Conservation (phyloP, 768 basidiomycete genomes). For the Strobilomyces dryophilus region DNA sequence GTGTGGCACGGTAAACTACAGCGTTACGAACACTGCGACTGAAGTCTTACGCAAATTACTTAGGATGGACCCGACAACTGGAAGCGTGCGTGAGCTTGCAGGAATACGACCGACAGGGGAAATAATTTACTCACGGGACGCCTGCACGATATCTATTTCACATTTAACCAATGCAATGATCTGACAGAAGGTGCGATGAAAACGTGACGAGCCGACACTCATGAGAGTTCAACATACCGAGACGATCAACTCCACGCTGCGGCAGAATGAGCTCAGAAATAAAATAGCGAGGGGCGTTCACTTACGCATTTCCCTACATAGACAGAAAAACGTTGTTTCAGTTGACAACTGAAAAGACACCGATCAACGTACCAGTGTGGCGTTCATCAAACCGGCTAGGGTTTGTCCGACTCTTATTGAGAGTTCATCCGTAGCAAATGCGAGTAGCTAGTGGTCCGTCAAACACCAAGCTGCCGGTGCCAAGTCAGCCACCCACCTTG, state of each 20-base stretch:
- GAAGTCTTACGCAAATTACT: conserved; percentile 59
- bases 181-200: conserved; percentile 30
- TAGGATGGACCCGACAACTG: conserved; percentile 80
- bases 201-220: not conserved
- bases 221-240: conserved; percentile 43
- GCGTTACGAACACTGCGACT: not conserved
- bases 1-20: not conserved
- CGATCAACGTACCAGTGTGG: conserved; percentile 58
- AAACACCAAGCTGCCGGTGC: not conserved
- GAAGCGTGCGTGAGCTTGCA: not conserved
- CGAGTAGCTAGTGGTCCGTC: conserved; percentile 49
- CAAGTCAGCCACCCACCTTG: conserved; percentile 41
- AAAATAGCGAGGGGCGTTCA: not conserved
- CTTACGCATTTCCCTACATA: conserved; percentile 31
- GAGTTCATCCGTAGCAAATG: conserved; percentile 83
- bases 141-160: conserved; percentile 76
- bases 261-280: not conserved
- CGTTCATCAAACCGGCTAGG: conserved; percentile 79
- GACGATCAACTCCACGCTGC: conserved; percentile 59
- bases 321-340: not conserved
- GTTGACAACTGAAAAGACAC: not conserved
- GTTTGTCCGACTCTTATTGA: conserved; percentile 81
- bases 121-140: conserved; percentile 50
- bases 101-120: not conserved
- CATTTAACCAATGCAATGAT: conserved; percentile 81